Evolutionary conservation across 305 asterid genomes (phyloP).

Genomic region (Fraxinus paxiana): DNA sequence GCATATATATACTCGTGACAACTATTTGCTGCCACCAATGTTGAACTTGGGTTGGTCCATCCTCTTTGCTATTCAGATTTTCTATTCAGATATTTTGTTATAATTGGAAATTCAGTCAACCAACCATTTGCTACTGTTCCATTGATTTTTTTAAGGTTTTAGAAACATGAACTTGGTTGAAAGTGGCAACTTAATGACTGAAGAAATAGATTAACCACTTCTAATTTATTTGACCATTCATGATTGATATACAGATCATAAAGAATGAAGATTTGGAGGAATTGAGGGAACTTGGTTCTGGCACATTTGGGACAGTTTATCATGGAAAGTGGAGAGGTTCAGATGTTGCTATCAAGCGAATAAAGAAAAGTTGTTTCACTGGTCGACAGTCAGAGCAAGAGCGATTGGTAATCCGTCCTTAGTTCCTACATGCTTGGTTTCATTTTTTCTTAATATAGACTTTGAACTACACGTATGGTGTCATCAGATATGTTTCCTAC

Average conservation of each 20-base stretch:
- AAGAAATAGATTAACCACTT: conserved; percentile 17
- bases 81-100: not conserved
- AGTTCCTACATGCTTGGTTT: not conserved
- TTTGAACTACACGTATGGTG: not conserved
- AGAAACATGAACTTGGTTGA: conserved; percentile 10
- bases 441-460: not conserved
- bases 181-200: conserved; percentile 5
- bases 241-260: conserved; percentile 52
- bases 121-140: not conserved
- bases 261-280: conserved; percentile 80
- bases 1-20: not conserved
- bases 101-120: conserved; percentile 1
- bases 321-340: conserved; percentile 97
- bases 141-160: not conserved
- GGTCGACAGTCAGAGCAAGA: conserved; percentile 84
- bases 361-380: conserved; percentile 76
- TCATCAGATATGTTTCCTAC: not conserved
- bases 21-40: not conserved
- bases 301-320: conserved; percentile 89
- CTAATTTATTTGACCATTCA: conserved; percentile 12
- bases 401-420: conserved; percentile 50
- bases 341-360: conserved; percentile 87
- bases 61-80: not conserved
- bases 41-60: not conserved
- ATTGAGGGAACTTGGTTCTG: conserved; percentile 79